These are phyloP conservation scores for Kurtzmaniella natalensis DNA, from an alignment of 1,139 yeast species.

Conservation along the genomic window DNA sequence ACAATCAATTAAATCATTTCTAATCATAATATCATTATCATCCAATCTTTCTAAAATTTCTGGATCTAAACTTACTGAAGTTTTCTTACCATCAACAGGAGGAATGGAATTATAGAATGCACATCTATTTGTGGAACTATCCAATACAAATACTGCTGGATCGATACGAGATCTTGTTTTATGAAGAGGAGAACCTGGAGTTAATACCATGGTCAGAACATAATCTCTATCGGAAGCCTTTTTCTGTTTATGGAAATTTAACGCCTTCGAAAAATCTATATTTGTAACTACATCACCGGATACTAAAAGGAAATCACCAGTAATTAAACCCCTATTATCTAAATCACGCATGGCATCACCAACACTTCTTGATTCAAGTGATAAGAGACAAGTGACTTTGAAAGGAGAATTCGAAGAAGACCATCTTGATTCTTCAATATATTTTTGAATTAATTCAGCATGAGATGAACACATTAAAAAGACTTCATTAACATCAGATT, in stretches of 20 bases:
- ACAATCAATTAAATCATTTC: slow-evolving; percentile 94
- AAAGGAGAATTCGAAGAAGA: slow-evolving; percentile 69
- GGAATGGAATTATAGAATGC: slow-evolving; percentile 78
- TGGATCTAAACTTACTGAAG: slow-evolving; percentile 71
- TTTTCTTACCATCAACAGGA: slow-evolving; percentile 50
- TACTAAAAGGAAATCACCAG: slow-evolving; percentile 83
- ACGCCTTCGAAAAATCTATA: slow-evolving; percentile 69
- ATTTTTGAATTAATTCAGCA: slow-evolving; percentile 80
- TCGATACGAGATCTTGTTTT: slow-evolving; percentile 74
- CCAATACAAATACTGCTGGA: slow-evolving; percentile 82
- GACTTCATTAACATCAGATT: slow-evolving; percentile 86
- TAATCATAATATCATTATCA: slow-evolving; percentile 62
- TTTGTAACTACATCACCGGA: slow-evolving; percentile 95
- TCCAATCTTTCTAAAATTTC: slow-evolving; percentile 71
- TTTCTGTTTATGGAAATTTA: slow-evolving; percentile 69
- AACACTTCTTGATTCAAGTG: slow-evolving; percentile 86
- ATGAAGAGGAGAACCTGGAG: slow-evolving; percentile 83
- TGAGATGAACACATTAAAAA: slow-evolving; percentile 86
- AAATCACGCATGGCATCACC: slow-evolving; percentile 98
- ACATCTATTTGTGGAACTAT: slow-evolving; percentile 69
- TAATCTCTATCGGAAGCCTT: slow-evolving; percentile 79
- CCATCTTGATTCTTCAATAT: slow-evolving; percentile 86
- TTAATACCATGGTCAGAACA: slow-evolving; percentile 88
- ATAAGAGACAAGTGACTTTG: slow-evolving; percentile 67
- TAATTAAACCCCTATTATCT: slow-evolving; percentile 83